Evolutionary conservation across 164 flowering plant genomes (phyloP), one percentile per base, ranked within the genome.

Genomic region (Taxillus chinensis): DNA sequence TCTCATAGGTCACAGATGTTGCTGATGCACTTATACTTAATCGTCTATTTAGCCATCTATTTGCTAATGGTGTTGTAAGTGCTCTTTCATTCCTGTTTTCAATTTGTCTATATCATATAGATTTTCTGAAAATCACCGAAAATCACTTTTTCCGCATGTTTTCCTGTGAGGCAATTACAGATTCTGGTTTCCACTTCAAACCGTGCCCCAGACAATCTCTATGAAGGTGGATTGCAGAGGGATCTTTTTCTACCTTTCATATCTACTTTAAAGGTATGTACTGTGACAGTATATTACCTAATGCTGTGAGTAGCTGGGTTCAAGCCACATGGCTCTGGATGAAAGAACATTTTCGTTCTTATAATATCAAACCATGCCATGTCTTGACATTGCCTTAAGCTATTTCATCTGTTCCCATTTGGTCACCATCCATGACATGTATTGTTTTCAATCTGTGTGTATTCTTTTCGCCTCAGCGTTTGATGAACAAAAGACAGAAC

Each of bases 1-100:
- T 55, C 27, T 56, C 27, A 27, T 64, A 93, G 99, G 97, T 95
- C 38, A 95, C 80, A 72, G 99, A 95, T 83, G 99, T 95, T 56
- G 99, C 99, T 62, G 97, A 90, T 75, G 99, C 99, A n/a, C 74
- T 91, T 71, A 90, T 91, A 66, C 78, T 95, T 59, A 91, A 95
- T 69, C 96, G 97, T 45, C 83, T 95, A 41, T 95, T 87, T 71
- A 40, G 82, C 64, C 95, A 95, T 71, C 69, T 95, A 48, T 95
- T 87, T 65, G 72, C 72, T 75, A 83, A 87, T 76, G 97, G 96
- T 39, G 65, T 73, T 73, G 99, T 93, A 80, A 83, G 97, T 80
- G 2, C 61, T 62, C 45, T 17, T 3, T 11, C 7, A 40, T 11
- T 50, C 27, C 9, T 59, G 2, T 16, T 46, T 43, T 57, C 45